Percentiles rank a stretch among this genome's conserved stretches.
Conservation (phyloP, 2,329 filamentous ascomycete genomes). For the Aspergillus floridensis region DNA sequence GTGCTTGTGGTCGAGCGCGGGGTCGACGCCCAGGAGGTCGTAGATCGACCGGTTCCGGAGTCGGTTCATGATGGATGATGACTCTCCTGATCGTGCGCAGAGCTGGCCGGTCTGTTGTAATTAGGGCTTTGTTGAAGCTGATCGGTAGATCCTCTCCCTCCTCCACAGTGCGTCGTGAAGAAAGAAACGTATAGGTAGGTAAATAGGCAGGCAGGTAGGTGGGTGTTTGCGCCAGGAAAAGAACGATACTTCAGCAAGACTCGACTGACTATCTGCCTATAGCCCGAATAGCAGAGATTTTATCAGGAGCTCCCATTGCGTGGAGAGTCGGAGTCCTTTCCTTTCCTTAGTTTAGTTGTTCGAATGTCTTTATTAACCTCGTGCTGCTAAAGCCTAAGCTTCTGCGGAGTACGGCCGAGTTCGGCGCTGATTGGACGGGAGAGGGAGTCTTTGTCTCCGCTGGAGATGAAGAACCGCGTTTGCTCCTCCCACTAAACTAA, state of each 20-base stretch:
- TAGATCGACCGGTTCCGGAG: constrained; percentile 10
- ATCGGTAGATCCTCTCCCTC: background rate
- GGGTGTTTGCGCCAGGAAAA: too few species aligned
- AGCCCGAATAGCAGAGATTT: background rate
- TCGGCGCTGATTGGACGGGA: background rate
- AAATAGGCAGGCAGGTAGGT: too few species aligned
- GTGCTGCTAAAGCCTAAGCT: constrained; percentile 7
- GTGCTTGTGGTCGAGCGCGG: constrained; percentile 49
- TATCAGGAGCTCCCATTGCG: background rate
- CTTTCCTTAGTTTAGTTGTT: background rate
- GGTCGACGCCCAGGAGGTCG: constrained; percentile 35
- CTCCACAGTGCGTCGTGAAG: background rate
- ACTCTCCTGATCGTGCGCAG: background rate
- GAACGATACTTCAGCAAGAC: too few species aligned
- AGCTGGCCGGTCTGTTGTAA: background rate
- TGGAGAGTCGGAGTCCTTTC: background rate
- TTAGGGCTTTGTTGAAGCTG: background rate
- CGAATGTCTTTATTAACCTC: constrained; percentile 1
- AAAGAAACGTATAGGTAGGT: background rate
- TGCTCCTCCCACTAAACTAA: background rate
- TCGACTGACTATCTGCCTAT: background rate
- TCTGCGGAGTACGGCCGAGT: constrained; percentile 3
- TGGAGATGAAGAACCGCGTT: background rate
- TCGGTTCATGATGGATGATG: constrained; percentile 16
- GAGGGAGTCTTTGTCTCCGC: constrained; percentile 1